Percentiles rank a stretch among this genome's conserved stretches.
Conservation (phyloP, 2,329 filamentous ascomycete species). For the Hymenoscyphus repandus region DNA sequence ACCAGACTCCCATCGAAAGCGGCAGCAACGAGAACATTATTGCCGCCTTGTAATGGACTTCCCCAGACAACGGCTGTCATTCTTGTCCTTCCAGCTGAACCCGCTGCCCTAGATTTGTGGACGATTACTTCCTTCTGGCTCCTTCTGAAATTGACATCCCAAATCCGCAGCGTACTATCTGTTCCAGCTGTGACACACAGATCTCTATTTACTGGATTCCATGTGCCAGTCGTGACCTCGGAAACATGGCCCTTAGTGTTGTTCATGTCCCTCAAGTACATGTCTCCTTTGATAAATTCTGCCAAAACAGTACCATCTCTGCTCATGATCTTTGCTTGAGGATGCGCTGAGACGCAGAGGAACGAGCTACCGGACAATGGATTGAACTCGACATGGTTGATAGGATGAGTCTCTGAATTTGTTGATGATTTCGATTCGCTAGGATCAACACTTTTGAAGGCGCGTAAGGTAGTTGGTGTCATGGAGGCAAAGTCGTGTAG, state of each 20-base stretch:
- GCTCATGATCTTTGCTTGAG: slow-evolving; percentile 83
- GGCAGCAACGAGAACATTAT: slow-evolving; percentile 72
- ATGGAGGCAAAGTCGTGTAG: slow-evolving; percentile 94
- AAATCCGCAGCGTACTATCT: slow-evolving; percentile 92
- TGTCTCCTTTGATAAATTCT: slow-evolving; percentile 95
- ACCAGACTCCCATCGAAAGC: slow-evolving; percentile 85
- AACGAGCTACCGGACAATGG: slow-evolving; percentile 73
- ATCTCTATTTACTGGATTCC: slow-evolving; percentile 84
- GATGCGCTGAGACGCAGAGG: slow-evolving; percentile 80
- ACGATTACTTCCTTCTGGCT: slow-evolving; percentile 91
- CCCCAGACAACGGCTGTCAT: slow-evolving; percentile 95
- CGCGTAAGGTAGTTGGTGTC: slow-evolving; percentile 88
- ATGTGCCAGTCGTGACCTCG: slow-evolving; percentile 82
- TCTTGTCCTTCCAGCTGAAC: slow-evolving; percentile 81
- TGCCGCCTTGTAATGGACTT: slow-evolving; percentile 67
- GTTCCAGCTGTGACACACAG: slow-evolving; percentile 86
- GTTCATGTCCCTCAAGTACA: slow-evolving; percentile 96
- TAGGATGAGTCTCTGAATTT: slow-evolving; percentile 75
- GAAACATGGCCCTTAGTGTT: slow-evolving; percentile 96
- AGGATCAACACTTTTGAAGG: slow-evolving; percentile 89
- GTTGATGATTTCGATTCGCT: slow-evolving; percentile 67
- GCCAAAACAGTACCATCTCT: slow-evolving; percentile 81
- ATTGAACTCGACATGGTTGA: slow-evolving; percentile 85
- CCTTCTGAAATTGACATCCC: slow-evolving; percentile 90
- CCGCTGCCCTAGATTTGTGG: slow-evolving; percentile 87